Percentiles rank a stretch among this genome's conserved stretches.
These are phyloP conservation scores for Excoecaria agallocha DNA, from an alignment of 345 rosid species.

Conservation along the genomic window DNA sequence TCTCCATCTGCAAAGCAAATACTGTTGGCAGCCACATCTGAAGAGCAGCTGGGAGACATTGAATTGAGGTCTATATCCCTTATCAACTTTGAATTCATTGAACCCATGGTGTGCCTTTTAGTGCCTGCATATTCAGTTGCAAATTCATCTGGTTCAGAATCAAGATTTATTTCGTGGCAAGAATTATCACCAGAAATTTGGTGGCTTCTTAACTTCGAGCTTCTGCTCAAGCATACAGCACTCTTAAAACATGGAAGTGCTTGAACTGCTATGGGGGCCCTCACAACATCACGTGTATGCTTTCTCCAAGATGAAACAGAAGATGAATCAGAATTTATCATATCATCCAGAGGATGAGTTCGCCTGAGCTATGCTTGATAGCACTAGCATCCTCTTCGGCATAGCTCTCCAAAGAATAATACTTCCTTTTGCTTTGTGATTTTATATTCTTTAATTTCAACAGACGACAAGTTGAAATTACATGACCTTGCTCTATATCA, in stretches of 20 bases:
- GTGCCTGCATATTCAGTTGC: not conserved
- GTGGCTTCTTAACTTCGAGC: conserved; percentile 18
- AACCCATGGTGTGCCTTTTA: not conserved
- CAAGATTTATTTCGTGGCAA: conserved; percentile 3
- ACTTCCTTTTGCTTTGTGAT: conserved; percentile 13
- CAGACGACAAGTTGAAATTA: conserved; percentile 9
- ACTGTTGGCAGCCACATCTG: conserved; percentile 10
- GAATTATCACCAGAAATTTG: conserved; percentile 2
- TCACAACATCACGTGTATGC: conserved; percentile 2
- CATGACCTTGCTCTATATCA: conserved; percentile 21
- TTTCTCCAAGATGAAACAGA: conserved; percentile 20
- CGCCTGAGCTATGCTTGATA: conserved; percentile 10
- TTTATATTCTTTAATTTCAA: conserved; percentile 18
- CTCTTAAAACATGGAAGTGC: conserved; percentile 38
- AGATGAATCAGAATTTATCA: conserved; percentile 16
- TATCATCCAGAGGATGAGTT: conserved; percentile 19
- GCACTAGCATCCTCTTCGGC: conserved; percentile 13
- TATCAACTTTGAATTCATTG: conserved; percentile 9
- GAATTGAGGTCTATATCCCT: conserved; percentile 13
- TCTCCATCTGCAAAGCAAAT: conserved; percentile 14
- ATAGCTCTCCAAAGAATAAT: conserved; percentile 14
- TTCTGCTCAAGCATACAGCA: conserved; percentile 10
- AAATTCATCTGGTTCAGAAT: conserved; percentile 14
- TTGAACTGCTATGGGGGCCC: conserved; percentile 34
- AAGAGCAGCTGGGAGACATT: conserved; percentile 20